phyloP scores from a whole-genome alignment of 495 filamentous ascomycete genomes.

The Penicillium crystallinum region DNA sequence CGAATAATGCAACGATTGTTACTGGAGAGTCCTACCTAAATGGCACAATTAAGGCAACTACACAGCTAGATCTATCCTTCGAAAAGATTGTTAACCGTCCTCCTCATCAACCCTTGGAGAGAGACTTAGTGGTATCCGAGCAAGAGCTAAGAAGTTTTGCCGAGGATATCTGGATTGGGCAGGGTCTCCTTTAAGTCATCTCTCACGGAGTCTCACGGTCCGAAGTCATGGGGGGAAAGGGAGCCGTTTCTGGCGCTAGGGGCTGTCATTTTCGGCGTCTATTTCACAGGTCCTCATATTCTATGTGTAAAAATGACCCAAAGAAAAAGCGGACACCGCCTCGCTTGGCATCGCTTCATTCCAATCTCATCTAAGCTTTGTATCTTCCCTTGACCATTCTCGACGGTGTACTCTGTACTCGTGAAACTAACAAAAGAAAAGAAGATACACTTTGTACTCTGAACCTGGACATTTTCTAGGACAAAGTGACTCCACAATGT shows the following conservation, averaged over 20 bases:
- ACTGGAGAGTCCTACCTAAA: conserved; percentile 12
- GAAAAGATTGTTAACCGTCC: conserved; percentile 17
- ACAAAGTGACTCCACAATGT: neutral
- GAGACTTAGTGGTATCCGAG: conserved; percentile 14
- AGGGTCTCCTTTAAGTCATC: conserved; percentile 14
- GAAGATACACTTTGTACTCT: no score
- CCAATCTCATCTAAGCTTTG: neutral
- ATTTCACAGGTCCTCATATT: no score
- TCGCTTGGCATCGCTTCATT: neutral
- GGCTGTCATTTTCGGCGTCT: no score
- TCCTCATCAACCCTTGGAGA: conserved; percentile 13
- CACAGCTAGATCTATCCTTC: conserved; percentile 18
- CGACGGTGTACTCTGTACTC: neutral
- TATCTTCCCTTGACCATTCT: no score
- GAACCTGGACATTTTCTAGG: no score
- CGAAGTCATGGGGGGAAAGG: no score
- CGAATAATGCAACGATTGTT: conserved; percentile 12
- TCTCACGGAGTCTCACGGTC: no score
- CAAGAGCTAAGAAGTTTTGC: conserved; percentile 18
- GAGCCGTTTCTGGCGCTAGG: no score
- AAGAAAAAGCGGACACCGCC: neutral
- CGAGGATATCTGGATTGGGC: conserved; percentile 15
- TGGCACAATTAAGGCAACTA: conserved; percentile 12
- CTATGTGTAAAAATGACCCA: no score
- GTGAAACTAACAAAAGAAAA: no score